phyloP scores from a whole-genome alignment of 1,139 yeast genomes.

The Saccharomyces hybrid region DNA sequence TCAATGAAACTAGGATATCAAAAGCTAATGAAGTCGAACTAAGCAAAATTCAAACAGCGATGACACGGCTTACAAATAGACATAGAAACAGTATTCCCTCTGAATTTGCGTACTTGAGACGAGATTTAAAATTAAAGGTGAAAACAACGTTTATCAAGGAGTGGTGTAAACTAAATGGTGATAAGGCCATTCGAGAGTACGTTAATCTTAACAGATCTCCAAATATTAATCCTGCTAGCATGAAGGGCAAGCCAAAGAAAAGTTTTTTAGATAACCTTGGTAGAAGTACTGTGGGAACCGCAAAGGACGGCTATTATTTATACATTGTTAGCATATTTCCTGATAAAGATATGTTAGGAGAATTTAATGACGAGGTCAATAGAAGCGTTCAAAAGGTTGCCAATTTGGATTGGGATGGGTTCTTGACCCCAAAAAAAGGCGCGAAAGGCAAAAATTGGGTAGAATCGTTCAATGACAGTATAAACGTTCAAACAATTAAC shows the following conservation, averaged over 20 bases:
- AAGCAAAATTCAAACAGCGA: constrained; percentile 2
- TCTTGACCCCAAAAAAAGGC: constrained; percentile 7
- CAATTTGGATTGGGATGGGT: constrained; percentile 14
- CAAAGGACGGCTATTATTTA: constrained; percentile 43
- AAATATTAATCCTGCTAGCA: constrained; percentile 5
- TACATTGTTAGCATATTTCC: constrained; percentile 38
- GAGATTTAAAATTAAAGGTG: constrained; percentile 37
- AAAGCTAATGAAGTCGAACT: constrained; percentile 7
- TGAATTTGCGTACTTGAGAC: constrained; percentile 36
- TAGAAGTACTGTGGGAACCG: constrained; percentile 15
- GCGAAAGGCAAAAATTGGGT: constrained; percentile 21
- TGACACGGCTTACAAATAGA: background rate
- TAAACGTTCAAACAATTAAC: constrained; percentile 23
- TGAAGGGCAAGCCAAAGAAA: constrained; percentile 2
- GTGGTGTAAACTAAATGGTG: constrained; percentile 24
- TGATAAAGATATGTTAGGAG: constrained; percentile 29
- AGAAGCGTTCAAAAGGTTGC: constrained; percentile 31
- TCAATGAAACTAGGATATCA: constrained; percentile 3
- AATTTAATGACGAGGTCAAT: constrained; percentile 31
- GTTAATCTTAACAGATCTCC: background rate
- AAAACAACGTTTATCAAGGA: constrained; percentile 31
- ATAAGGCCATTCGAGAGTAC: constrained; percentile 14
- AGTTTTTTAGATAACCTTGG: constrained; percentile 7
- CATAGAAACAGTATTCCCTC: constrained; percentile 30
- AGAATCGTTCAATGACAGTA: constrained; percentile 23